These are phyloP conservation scores for Oenanthe sinensis DNA, from an alignment of 129 eudicot genomes.

Conservation along the genomic window DNA sequence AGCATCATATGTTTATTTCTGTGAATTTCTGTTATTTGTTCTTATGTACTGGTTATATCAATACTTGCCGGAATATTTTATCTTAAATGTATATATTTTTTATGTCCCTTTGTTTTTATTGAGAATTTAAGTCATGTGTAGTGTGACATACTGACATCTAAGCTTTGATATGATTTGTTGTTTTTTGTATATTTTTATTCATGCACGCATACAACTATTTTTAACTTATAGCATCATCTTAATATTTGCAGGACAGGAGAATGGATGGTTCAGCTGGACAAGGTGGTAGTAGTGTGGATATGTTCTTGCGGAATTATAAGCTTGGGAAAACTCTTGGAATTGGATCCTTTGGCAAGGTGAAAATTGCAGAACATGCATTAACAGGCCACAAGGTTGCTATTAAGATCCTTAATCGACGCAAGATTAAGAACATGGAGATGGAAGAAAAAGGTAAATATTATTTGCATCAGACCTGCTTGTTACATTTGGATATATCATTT, in stretches of 20 bases:
- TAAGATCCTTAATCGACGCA: conserved; percentile 92
- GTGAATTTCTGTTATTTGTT: not conserved
- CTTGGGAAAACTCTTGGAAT: conserved; percentile 96
- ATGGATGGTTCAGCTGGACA: conserved; percentile 69
- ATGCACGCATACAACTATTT: not conserved
- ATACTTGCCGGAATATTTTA: not conserved
- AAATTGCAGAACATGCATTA: conserved; percentile 78
- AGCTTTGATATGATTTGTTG: not conserved
- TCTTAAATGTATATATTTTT: not conserved
- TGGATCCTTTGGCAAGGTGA: conserved; percentile 96
- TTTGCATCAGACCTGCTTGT: not conserved
- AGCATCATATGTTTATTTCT: not conserved
- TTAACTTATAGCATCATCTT: not conserved
- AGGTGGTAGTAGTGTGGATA: conserved; percentile 55
- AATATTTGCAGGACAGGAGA: conserved; percentile 20
- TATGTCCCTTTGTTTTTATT: not conserved
- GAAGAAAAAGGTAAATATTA: conserved; percentile 71
- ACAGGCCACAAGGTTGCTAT: conserved; percentile 94
- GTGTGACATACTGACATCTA: too few species aligned
- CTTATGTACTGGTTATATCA: not conserved
- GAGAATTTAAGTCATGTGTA: not conserved
- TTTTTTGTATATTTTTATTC: too few species aligned
- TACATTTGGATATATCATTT: not conserved
- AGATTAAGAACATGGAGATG: conserved; percentile 94
- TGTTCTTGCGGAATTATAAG: conserved; percentile 67